Evolutionary conservation across 345 rosid species (phyloP), one percentile per base, ranked within the genome.

Genomic region (Theobroma cacao): DNA sequence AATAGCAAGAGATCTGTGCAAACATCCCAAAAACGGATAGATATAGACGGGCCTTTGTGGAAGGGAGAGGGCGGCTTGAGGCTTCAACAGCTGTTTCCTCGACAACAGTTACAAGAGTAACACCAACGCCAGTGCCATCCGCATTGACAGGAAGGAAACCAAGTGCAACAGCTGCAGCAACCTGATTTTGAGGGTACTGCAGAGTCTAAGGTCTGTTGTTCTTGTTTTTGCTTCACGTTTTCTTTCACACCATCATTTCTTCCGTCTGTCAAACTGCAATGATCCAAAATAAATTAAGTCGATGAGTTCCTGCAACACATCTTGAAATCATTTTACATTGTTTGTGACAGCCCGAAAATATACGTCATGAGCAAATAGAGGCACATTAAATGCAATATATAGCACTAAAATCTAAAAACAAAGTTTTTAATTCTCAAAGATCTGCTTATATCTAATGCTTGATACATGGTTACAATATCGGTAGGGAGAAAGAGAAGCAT

Each of bases 211-310:
- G 75, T 75, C 66, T 79, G 79, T 33, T 77, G 36, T 18, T 64
- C 71, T 63, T 61, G 30, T 26, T 69, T 61, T n/a, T 77, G 79
- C 78, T 78, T 79, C 56, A 26, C 72, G 41, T 78, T 80, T 62
- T 18, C 67, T 20, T 75, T 81, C 48, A 11, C 65, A 8, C 82
- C 38, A 48, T 43, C 67, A 75, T 72, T 64, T 77, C 38, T 72
- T 43, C 43, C 65, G 26, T 79, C 84, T 15, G 77, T 79, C 75
- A 88, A 85, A 40, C 93, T 91, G 85, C 83, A 66, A 43, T 9
- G 38, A 43, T 36, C n/a, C 50, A 76, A 55, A 62, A 28, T 36
- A 52, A 69, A 56, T 68, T 24, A 69, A 72, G 50, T 72, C 43
- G 14, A 55, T 20, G 22, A 36, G 7, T 34, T 47, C 62, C 10